These are phyloP conservation scores for Cylindrotheca closterium DNA, from an alignment of 108 stramenopile species.

Conservation along the genomic window DNA sequence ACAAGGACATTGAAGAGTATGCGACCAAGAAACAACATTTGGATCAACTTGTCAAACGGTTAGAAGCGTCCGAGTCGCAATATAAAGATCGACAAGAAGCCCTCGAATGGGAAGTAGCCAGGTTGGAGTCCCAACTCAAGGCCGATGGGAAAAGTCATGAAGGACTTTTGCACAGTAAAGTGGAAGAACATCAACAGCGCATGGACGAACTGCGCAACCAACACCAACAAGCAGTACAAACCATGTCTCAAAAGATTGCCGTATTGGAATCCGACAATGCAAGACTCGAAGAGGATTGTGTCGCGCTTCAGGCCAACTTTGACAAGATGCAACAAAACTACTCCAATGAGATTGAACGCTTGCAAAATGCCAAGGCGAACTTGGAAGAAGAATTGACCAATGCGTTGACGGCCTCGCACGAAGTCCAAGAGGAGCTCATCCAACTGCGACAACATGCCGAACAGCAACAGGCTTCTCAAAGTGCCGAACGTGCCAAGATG, in stretches of 20 bases:
- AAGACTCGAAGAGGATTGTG: conserved; percentile 1
- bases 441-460: conserved; percentile 10
- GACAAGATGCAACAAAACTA: conserved; percentile 6
- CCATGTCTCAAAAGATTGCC: background rate
- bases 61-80: conserved; percentile 30
- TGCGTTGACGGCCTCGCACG: background rate
- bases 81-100: conserved; percentile 22
- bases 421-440: conserved; percentile 7
- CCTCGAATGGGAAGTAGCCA: conserved; percentile 29
- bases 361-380: conserved; percentile 13
- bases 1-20: conserved; percentile 15
- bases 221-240: conserved; percentile 11
- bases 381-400: conserved; percentile 19
- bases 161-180: background rate
- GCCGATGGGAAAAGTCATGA: background rate
- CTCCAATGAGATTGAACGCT: conserved; percentile 13
- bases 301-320: conserved; percentile 12
- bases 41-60: conserved; percentile 24
- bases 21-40: conserved; percentile 18
- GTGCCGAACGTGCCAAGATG: conserved; percentile 29
- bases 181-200: background rate
- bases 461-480: conserved; percentile 6
- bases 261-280: conserved; percentile 15
- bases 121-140: conserved; percentile 15
- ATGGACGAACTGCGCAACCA: background rate